Evolutionary conservation across 345 rosid species (phyloP).

Genomic region (Streptanthus diversifolius): DNA sequence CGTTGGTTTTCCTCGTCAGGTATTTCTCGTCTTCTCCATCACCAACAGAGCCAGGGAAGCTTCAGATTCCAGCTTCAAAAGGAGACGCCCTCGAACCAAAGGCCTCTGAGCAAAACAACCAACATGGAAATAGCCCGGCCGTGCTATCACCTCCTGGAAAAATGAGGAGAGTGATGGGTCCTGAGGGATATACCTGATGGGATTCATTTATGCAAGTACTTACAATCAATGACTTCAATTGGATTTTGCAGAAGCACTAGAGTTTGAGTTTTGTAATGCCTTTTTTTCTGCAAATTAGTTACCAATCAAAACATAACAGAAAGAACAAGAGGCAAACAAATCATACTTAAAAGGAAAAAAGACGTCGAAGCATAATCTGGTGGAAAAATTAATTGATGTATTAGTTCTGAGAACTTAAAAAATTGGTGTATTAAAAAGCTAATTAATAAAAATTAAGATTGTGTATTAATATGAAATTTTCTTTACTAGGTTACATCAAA

Average conservation of each 20-base stretch:
- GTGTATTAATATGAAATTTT: no score
- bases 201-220: background rate
- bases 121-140: constrained; percentile 28
- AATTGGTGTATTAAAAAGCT: no score
- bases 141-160: constrained; percentile 46
- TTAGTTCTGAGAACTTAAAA: no score
- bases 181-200: constrained; percentile 23
- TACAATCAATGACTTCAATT: background rate
- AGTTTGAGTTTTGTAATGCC: background rate
- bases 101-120: constrained; percentile 27
- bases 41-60: constrained; percentile 43
- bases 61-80: constrained; percentile 41
- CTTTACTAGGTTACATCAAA: no score
- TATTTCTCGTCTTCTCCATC: constrained; percentile 42
- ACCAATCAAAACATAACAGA: background rate
- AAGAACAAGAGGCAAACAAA: background rate
- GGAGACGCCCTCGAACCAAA: constrained; percentile 36
- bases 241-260: constrained; percentile 5
- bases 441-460: no score
- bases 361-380: no score
- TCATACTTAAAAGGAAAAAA: no score
- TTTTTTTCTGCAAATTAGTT: constrained; percentile 5
- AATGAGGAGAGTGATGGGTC: constrained; percentile 43
- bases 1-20: constrained; percentile 3
- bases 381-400: no score